Evolutionary conservation across 2,329 filamentous ascomycete species (phyloP), one percentile per base, ranked within the genome.

Genomic region (Aureobasidium sp.): DNA sequence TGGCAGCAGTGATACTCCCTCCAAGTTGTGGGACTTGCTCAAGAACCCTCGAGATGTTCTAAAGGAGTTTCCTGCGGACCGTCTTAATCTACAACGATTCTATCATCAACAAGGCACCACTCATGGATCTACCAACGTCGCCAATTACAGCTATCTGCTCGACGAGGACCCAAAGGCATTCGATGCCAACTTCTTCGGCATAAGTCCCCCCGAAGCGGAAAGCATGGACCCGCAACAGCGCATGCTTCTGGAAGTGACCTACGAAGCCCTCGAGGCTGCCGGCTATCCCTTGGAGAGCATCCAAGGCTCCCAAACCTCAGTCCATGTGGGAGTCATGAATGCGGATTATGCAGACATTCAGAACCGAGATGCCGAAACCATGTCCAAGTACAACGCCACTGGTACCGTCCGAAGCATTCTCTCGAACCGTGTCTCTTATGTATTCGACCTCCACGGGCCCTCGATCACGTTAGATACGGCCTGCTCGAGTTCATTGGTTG

Each of bases 381-480:
- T 66, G 1, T 62, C 63, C 29, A 62, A 47, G 15, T 71, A 74
- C 45, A 22, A 39, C 25, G 62, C 65, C 5, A 67, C 64, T 6
- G 70, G 71, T 53, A 74, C 68, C 41, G 69, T 73, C 2, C 65
- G 71, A 11, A 72, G 71, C 34, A 76, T 78, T 9, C 62, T 77
- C 2, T 71, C 76, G 0, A 77, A 77, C 42, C 62, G 68, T 11
- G 62, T 70, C 25, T 65, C 62, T 15, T 75, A 76, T 66, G 76
- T 75, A 44, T 77, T 76, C 64, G 69, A 67, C 59, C 72, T 71
- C 69, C 65, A 69, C 11, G 75, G 78, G 0, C 75, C 78, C 0
- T 73, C 70, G 1, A 73, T 78, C 67, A 78, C 76, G 0, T 71
- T 80, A 17, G 77, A 80, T 39, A 80, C 78, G 0, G 78, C 78